Evolutionary conservation across 2,329 filamentous ascomycete genomes (phyloP).

Genomic region (Colletotrichum australisinense): DNA sequence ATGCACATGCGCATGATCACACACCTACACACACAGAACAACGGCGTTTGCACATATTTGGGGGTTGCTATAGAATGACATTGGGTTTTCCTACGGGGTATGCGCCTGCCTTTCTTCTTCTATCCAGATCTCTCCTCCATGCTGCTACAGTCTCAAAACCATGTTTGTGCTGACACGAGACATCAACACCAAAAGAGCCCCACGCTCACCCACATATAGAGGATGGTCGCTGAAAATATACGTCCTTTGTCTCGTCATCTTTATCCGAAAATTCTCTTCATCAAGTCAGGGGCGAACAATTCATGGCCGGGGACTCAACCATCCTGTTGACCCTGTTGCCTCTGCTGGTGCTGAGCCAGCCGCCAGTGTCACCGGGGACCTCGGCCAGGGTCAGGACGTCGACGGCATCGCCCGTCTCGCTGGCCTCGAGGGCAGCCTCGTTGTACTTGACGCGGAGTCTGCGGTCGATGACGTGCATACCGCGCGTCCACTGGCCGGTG

Average conservation of each 20-base stretch:
- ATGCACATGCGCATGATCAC: neutral
- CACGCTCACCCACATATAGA: slow-evolving; percentile 2
- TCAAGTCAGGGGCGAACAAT: slow-evolving; percentile 72
- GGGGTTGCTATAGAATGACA: slow-evolving; percentile 37
- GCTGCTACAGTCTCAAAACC: slow-evolving; percentile 2
- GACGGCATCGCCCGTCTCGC: slow-evolving; percentile 45
- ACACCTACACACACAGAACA: slow-evolving; percentile 17
- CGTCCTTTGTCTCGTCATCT: slow-evolving; percentile 22
- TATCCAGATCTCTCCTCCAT: neutral
- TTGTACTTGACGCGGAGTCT: slow-evolving; percentile 68
- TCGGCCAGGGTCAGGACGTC: slow-evolving; percentile 55
- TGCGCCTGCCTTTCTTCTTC: slow-evolving; percentile 34
- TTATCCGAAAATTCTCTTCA: slow-evolving; percentile 73
- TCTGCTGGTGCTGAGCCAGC: slow-evolving; percentile 78
- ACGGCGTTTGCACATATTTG: slow-evolving; percentile 33
- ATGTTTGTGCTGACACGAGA: slow-evolving; percentile 21
- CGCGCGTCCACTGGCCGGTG: slow-evolving; percentile 91
- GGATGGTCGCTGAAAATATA: neutral
- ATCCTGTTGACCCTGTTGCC: slow-evolving; percentile 87
- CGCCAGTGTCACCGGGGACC: slow-evolving; percentile 76
- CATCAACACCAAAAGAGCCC: slow-evolving; percentile 50
- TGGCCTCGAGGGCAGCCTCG: slow-evolving; percentile 48
- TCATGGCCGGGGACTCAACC: slow-evolving; percentile 73
- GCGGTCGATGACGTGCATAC: slow-evolving; percentile 88
- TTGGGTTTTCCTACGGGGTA: slow-evolving; percentile 35